Conservation (phyloP, 1,284 basidiomycete genomes). For the Rhodotorula sp. region DNA sequence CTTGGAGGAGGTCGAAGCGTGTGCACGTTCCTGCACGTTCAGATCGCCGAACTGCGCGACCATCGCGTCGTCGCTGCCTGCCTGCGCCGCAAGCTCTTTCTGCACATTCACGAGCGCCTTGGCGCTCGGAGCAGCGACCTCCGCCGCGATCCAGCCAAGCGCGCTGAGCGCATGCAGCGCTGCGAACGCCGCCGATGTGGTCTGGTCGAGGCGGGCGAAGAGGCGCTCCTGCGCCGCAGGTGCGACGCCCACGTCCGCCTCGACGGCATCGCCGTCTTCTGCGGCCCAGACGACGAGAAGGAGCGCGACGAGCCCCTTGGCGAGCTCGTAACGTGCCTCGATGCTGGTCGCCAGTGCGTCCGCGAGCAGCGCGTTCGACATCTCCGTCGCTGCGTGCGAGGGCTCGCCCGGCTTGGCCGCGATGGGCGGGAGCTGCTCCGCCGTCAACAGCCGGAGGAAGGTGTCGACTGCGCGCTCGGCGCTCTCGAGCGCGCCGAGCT, state of each 20-base stretch:
- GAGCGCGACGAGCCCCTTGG: slow-evolving; percentile 50
- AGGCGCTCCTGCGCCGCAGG: slow-evolving; percentile 41
- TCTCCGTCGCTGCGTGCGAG: slow-evolving; percentile 45
- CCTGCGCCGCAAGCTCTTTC: not conserved
- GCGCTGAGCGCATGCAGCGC: slow-evolving; percentile 51
- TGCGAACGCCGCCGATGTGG: slow-evolving; percentile 43
- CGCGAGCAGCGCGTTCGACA: slow-evolving; percentile 50
- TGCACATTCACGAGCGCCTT: slow-evolving; percentile 12
- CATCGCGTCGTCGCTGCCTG: slow-evolving; percentile 44
- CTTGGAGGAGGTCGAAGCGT: too few relatives aligned
- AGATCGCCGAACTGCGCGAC: slow-evolving; percentile 55
- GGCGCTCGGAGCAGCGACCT: slow-evolving; percentile 44
- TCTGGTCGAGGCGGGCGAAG: slow-evolving; percentile 44
- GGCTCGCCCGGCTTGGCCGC: slow-evolving; percentile 41
- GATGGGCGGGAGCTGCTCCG: slow-evolving; percentile 17
- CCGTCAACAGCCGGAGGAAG: slow-evolving; percentile 22
- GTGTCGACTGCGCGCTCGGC: slow-evolving; percentile 26
- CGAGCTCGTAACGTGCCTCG: slow-evolving; percentile 48
- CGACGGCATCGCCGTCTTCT: slow-evolving; percentile 26
- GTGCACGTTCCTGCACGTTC: slow-evolving; percentile 41
- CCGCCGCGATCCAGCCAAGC: slow-evolving; percentile 49
- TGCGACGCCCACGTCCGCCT: slow-evolving; percentile 35
- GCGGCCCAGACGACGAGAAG: slow-evolving; percentile 49
- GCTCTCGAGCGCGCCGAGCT: slow-evolving; percentile 16
- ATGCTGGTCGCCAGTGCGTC: slow-evolving; percentile 46